A percentile compares a stretch with the other conserved stretches of the same genome.
Evolutionary conservation across 805 yeast genomes (phyloP).

Genomic region (Alloascoidea hylecoeti): DNA sequence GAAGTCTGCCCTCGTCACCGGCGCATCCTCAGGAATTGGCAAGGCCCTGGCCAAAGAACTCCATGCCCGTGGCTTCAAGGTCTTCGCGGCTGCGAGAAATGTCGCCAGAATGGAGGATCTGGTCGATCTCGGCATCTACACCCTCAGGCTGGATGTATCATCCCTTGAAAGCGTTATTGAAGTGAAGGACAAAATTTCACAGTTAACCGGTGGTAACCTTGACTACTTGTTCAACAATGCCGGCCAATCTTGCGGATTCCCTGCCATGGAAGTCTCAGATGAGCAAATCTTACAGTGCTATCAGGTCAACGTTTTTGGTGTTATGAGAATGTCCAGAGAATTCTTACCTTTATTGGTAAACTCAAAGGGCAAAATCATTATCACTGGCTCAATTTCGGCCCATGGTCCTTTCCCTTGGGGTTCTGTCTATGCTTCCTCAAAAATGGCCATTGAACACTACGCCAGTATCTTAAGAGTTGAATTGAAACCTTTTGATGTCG

Average conservation of each 20-base stretch:
- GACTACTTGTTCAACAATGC: slow-evolving; percentile 66
- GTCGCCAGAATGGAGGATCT: slow-evolving; percentile 43
- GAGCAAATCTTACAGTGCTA: slow-evolving; percentile 35
- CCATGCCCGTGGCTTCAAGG: slow-evolving; percentile 20
- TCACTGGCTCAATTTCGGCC: slow-evolving; percentile 66
- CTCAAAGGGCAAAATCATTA: slow-evolving; percentile 54
- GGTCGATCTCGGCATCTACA: slow-evolving; percentile 24
- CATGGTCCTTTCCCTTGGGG: slow-evolving; percentile 57
- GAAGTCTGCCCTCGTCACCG: slow-evolving; percentile 75
- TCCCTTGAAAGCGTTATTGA: slow-evolving; percentile 27
- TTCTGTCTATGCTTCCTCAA: slow-evolving; percentile 48
- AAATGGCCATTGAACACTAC: slow-evolving; percentile 67
- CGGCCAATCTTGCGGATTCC: slow-evolving; percentile 59
- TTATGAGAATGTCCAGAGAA: slow-evolving; percentile 47
- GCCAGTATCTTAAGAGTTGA: slow-evolving; percentile 51
- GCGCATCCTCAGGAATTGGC: slow-evolving; percentile 95
- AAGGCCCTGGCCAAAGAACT: slow-evolving; percentile 81
- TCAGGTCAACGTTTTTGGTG: slow-evolving; percentile 59
- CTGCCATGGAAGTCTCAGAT: slow-evolving; percentile 54
- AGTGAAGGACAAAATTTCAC: slow-evolving; percentile 18
- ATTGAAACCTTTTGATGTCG: slow-evolving; percentile 57
- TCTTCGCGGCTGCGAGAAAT: slow-evolving; percentile 66
- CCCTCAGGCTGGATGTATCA: slow-evolving; percentile 44
- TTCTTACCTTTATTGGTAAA: slow-evolving; percentile 39
- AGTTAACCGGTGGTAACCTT: slow-evolving; percentile 30